Conservation (phyloP, 179 eudicot genomes). For the Drosera spatulata region DNA sequence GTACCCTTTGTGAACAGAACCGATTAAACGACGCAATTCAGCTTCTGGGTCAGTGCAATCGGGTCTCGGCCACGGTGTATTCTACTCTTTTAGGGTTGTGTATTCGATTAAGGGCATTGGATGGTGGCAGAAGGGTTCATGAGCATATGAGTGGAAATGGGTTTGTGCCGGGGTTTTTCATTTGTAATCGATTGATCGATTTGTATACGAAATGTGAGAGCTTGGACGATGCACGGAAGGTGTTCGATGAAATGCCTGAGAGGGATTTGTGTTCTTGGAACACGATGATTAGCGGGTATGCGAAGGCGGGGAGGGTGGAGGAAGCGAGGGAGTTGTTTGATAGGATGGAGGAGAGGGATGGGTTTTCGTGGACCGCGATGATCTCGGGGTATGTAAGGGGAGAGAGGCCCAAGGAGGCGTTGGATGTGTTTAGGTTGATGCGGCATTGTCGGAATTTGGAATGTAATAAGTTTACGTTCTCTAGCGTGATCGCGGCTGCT, state of each 20-base stretch:
- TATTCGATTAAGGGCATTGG: constrained; percentile 29
- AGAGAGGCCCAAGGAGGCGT: constrained; percentile 36
- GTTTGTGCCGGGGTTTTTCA: constrained; percentile 40
- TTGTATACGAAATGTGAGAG: constrained; percentile 50
- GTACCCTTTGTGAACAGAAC: constrained; percentile 36
- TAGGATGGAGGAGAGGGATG: constrained; percentile 58
- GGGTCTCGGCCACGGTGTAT: constrained; percentile 23
- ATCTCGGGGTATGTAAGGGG: constrained; percentile 57
- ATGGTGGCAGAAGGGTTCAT: constrained; percentile 54
- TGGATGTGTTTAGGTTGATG: constrained; percentile 53
- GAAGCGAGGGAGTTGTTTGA: constrained; percentile 50
- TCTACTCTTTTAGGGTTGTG: constrained; percentile 33
- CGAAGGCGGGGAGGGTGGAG: constrained; percentile 22
- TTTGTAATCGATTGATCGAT: constrained; percentile 44
- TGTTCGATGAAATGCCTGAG: constrained; percentile 52
- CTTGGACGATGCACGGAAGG: constrained; percentile 40
- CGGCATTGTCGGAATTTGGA: constrained; percentile 21
- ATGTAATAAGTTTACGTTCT: constrained; percentile 42
- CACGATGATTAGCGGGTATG: constrained; percentile 54
- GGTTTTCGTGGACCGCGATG: constrained; percentile 80
- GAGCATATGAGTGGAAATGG: constrained; percentile 29
- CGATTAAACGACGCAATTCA: constrained; percentile 46
- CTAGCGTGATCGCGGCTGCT: constrained; percentile 63
- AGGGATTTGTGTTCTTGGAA: constrained; percentile 72
- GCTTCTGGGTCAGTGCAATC: constrained; percentile 17